Evolutionary conservation across 805 yeast genomes (phyloP).

Genomic region (Sugiyamaella floridensis): DNA sequence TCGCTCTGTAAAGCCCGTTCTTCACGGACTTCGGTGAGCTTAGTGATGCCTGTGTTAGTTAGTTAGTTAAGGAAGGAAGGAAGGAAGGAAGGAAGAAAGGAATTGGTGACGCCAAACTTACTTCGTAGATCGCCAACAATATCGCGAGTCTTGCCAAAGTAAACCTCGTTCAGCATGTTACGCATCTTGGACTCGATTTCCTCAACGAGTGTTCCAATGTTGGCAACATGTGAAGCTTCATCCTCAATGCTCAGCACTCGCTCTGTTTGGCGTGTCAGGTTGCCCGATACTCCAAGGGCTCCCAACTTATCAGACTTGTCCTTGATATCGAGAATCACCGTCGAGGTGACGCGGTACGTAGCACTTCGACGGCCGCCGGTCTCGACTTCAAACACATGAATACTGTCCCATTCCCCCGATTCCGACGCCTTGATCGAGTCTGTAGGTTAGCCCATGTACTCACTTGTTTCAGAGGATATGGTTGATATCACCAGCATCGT

Average conservation of each 20-base stretch:
- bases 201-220: conserved; percentile 79
- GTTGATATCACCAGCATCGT: too few species aligned
- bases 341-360: conserved; percentile 71
- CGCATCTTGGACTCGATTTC: conserved; percentile 83
- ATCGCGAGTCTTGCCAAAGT: conserved; percentile 90
- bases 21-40: conserved; percentile 31
- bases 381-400: conserved; percentile 81
- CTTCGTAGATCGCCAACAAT: conserved; percentile 65
- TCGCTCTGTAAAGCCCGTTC: conserved; percentile 38
- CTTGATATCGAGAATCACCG: conserved; percentile 71
- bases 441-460: conserved; percentile 18
- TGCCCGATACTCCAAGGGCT: conserved; percentile 62
- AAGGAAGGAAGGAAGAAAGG: too few species aligned
- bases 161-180: conserved; percentile 83
- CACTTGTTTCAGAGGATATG: conserved; percentile 1
- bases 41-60: conserved; percentile 20
- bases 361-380: conserved; percentile 34
- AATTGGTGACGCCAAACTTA: too few species aligned
- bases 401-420: conserved; percentile 78
- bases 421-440: conserved; percentile 11
- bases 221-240: conserved; percentile 68
- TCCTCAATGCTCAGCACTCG: conserved; percentile 41
- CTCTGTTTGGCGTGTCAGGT: conserved; percentile 72
- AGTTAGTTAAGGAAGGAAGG: too few species aligned
- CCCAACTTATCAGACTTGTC: conserved; percentile 30